These are phyloP conservation scores for Backusella liffmaniae DNA, from an alignment of 192 early-diverging fungal genomes.

Conservation along the genomic window DNA sequence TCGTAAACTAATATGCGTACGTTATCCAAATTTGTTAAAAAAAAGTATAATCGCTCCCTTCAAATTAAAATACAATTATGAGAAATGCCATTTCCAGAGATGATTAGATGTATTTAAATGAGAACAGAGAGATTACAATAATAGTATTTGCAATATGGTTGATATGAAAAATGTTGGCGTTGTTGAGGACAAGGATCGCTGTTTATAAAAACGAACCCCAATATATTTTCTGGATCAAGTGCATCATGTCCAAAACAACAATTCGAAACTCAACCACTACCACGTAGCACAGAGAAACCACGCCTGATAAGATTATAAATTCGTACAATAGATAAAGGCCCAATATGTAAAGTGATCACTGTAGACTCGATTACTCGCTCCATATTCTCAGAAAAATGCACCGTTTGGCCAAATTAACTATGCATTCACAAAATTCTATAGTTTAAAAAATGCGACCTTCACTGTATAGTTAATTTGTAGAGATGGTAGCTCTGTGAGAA, in stretches of 20 bases:
- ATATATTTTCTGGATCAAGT: not conserved
- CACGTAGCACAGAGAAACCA: not conserved
- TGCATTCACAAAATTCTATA: not conserved
- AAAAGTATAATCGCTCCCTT: too few species aligned
- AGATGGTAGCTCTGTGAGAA: not conserved
- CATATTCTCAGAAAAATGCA: not conserved
- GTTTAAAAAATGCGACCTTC: not conserved
- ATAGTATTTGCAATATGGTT: not conserved
- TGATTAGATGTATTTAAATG: too few species aligned
- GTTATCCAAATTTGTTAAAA: too few species aligned
- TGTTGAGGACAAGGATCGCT: too few species aligned
- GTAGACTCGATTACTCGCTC: not conserved
- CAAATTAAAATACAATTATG: too few species aligned
- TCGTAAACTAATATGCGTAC: too few species aligned
- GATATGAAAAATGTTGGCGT: too few species aligned
- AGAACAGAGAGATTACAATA: too few species aligned
- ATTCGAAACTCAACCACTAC: not conserved
- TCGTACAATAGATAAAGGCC: not conserved
- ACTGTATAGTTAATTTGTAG: not conserved
- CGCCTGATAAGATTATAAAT: too few species aligned
- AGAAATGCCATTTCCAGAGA: too few species aligned
- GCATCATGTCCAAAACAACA: not conserved
- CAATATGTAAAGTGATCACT: not conserved
- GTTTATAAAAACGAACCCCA: too few species aligned
- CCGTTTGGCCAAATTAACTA: too few species aligned